phyloP scores from a whole-genome alignment of 1,139 yeast species.

The Pichia sp. region DNA sequence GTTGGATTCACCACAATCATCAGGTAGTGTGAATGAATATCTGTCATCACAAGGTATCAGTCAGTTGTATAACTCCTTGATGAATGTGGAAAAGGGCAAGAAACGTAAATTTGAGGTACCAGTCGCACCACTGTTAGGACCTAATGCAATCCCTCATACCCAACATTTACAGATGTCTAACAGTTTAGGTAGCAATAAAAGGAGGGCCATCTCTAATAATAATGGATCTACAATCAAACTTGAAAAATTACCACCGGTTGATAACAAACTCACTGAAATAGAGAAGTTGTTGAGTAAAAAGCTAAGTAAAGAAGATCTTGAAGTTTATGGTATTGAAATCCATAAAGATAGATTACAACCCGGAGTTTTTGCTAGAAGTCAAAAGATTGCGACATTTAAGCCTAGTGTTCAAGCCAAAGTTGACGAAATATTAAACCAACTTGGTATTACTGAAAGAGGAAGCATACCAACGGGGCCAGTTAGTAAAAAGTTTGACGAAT shows the following conservation, averaged over 20 bases:
- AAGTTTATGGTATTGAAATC: constrained; percentile 74
- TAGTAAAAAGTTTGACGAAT: constrained; percentile 68
- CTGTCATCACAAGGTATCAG: constrained; percentile 85
- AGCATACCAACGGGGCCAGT: constrained; percentile 83
- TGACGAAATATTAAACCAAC: constrained; percentile 62
- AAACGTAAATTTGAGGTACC: constrained; percentile 43
- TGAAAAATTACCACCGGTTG: constrained; percentile 18
- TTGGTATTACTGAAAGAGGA: constrained; percentile 76
- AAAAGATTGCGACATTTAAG: constrained; percentile 51
- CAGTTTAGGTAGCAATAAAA: constrained; percentile 25
- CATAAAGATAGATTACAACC: constrained; percentile 73
- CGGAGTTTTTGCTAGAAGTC: constrained; percentile 75
- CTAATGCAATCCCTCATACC: constrained; percentile 40
- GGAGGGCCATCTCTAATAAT: constrained; percentile 3
- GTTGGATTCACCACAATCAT: constrained; percentile 82
- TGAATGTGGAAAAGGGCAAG: constrained; percentile 67
- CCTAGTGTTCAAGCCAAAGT: constrained; percentile 76
- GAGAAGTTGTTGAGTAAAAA: constrained; percentile 35
- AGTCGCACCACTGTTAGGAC: constrained; percentile 51
- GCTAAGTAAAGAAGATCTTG: constrained; percentile 72
- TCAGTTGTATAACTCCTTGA: constrained; percentile 71
- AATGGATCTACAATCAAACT: not conserved
- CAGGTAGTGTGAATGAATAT: constrained; percentile 70
- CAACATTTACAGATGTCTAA: constrained; percentile 18
- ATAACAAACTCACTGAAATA: constrained; percentile 29